Conservation (phyloP, 2,329 filamentous ascomycete species). For the Anisogramma anomala region DNA sequence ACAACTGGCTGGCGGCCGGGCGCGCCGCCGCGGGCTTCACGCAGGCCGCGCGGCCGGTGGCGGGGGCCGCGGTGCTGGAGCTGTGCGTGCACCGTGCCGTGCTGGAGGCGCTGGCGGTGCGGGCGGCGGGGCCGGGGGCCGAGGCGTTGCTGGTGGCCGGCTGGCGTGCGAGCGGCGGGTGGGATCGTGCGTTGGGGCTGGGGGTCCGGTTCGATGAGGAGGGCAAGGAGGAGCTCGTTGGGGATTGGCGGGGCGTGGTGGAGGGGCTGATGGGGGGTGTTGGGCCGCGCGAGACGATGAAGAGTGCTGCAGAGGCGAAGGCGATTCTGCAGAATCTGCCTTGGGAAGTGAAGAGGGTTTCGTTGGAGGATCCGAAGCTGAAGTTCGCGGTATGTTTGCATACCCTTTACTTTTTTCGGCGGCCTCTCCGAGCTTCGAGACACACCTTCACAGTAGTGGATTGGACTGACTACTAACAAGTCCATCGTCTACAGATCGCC, state of each 20-base stretch:
- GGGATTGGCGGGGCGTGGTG: slow-evolving; percentile 24
- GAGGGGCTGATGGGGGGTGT: slow-evolving; percentile 11
- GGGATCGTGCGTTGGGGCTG: slow-evolving; percentile 24
- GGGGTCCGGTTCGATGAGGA: slow-evolving; percentile 28
- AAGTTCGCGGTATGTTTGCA: slow-evolving; percentile 61
- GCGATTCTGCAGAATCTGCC: slow-evolving; percentile 37
- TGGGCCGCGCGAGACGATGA: slow-evolving; percentile 13
- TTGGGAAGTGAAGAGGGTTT: slow-evolving; percentile 44
- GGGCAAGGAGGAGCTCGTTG: slow-evolving; percentile 29
- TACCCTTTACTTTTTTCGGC: neutral
- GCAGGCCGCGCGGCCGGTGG: slow-evolving; percentile 27
- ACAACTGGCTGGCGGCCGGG: too few relatives aligned
- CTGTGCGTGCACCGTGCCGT: slow-evolving; percentile 39
- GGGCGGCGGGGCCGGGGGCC: slow-evolving; percentile 16
- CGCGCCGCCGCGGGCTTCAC: slow-evolving; percentile 36
- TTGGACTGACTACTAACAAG: neutral
- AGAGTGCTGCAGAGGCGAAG: slow-evolving; percentile 29
- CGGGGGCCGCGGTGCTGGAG: slow-evolving; percentile 35
- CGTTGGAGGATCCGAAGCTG: slow-evolving; percentile 44
- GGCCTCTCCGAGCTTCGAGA: too few relatives aligned
- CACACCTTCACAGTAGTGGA: too few relatives aligned
- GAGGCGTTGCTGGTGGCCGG: slow-evolving; percentile 19
- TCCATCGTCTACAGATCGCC: slow-evolving; percentile 45
- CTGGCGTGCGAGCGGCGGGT: slow-evolving; percentile 24
- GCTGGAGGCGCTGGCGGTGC: slow-evolving; percentile 37